phyloP scores from a whole-genome alignment of 1,284 basidiomycete genomes.

The Rhodotorula sp. region DNA sequence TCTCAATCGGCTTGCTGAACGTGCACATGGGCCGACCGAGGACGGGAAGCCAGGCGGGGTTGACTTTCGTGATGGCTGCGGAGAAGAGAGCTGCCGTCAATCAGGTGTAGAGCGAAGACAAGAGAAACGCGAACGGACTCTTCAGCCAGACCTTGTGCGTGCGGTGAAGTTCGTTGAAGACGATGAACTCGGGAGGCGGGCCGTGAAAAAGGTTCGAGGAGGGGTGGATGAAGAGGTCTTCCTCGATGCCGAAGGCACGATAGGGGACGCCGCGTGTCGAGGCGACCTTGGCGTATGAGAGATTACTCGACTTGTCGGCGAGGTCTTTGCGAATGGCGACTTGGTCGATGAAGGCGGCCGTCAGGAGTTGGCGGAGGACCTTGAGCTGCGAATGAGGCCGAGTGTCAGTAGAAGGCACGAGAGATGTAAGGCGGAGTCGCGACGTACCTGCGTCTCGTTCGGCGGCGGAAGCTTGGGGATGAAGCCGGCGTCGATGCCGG shows the following conservation, averaged over 20 bases:
- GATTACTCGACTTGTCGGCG: conserved; percentile 53
- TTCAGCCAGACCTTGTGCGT: conserved; percentile 76
- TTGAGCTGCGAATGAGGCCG: conserved; percentile 78
- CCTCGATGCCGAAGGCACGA: conserved; percentile 71
- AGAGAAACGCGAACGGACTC: conserved; percentile 54
- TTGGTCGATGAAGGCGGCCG: conserved; percentile 92
- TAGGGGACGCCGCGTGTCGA: conserved; percentile 81
- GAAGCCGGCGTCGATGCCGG: conserved; percentile 61
- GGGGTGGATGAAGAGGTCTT: conserved; percentile 92
- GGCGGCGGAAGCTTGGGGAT: conserved; percentile 67
- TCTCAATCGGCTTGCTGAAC: conserved; percentile 53
- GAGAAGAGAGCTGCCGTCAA: conserved; percentile 14
- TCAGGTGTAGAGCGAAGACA: conserved; percentile 3
- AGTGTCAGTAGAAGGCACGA: conserved; percentile 46
- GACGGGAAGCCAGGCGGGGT: conserved; percentile 81
- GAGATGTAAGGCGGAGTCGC: not conserved
- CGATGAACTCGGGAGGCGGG: conserved; percentile 80
- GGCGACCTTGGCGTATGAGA: conserved; percentile 65
- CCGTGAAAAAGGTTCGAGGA: conserved; percentile 71
- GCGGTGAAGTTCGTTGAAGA: conserved; percentile 76
- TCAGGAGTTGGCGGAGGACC: conserved; percentile 80
- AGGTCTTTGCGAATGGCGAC: conserved; percentile 89
- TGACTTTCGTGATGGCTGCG: conserved; percentile 75
- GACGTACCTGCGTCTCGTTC: conserved; percentile 65
- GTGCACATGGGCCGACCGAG: conserved; percentile 79